Percentiles rank a stretch among this genome's conserved stretches.
phyloP scores from a whole-genome alignment of 1,284 basidiomycete genomes.

The Rhodotorula sp. region DNA sequence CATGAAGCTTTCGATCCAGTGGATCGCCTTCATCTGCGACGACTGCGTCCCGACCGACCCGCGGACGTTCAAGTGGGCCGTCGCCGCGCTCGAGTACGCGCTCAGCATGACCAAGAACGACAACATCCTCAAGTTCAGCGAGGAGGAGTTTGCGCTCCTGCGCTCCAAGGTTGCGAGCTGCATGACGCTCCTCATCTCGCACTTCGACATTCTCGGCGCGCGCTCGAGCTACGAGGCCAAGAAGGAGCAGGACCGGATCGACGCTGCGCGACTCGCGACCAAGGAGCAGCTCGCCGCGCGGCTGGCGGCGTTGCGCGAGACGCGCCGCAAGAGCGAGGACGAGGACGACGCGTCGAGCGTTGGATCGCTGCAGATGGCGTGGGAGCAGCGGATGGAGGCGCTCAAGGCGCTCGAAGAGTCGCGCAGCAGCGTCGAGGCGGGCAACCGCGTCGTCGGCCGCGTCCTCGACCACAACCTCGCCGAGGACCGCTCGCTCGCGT shows the following conservation, averaged over 20 bases:
- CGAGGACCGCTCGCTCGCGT: constrained; percentile 86
- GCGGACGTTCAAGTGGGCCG: constrained; percentile 98
- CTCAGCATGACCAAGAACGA: constrained; percentile 85
- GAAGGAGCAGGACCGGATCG: constrained; percentile 79
- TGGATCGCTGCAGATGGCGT: constrained; percentile 36
- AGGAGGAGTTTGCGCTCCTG: constrained; percentile 84
- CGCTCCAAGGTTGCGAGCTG: constrained; percentile 91
- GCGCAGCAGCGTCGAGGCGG: constrained; percentile 64
- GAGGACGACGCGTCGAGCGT: constrained; percentile 23
- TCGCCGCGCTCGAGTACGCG: constrained; percentile 92
- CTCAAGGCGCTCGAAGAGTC: constrained; percentile 60
- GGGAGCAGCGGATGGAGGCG: constrained; percentile 39
- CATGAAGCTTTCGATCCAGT: constrained; percentile 86
- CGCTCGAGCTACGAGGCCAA: constrained; percentile 84
- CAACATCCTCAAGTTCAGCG: constrained; percentile 84
- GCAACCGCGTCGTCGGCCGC: constrained; percentile 77
- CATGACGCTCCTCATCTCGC: constrained; percentile 92
- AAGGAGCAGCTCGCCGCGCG: constrained; percentile 53
- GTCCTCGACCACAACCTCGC: constrained; percentile 87
- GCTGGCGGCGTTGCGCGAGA: constrained; percentile 35
- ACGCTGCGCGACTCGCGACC: constrained; percentile 58
- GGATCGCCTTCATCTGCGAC: constrained; percentile 98
- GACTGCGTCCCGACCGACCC: constrained; percentile 95
- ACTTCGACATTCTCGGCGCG: constrained; percentile 97
- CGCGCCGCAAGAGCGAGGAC: constrained; percentile 50